Evolutionary conservation across 2,329 filamentous ascomycete genomes (phyloP).

Genomic region (Monilinia fructicola): DNA sequence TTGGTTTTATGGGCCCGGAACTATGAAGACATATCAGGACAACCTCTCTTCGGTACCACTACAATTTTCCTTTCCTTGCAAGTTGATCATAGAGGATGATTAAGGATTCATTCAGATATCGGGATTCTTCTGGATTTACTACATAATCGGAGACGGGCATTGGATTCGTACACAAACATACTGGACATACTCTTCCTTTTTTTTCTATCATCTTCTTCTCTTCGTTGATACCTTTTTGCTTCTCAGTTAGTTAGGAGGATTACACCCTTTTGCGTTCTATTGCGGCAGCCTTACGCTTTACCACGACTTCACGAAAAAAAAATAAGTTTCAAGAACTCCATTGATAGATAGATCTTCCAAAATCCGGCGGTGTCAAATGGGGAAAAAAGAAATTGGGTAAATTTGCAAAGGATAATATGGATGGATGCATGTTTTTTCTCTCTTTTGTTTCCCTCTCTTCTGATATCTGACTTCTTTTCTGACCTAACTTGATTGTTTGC

Average conservation of each 20-base stretch:
- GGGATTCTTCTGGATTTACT: slow-evolving; percentile 20
- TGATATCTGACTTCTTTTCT: slow-evolving; percentile 12
- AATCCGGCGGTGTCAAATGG: slow-evolving; percentile 27
- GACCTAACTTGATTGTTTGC: neutral
- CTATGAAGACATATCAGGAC: slow-evolving; percentile 15
- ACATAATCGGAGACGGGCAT: slow-evolving; percentile 22
- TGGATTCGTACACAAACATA: slow-evolving; percentile 21
- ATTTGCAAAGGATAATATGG: slow-evolving; percentile 23
- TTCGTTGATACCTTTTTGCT: slow-evolving; percentile 21
- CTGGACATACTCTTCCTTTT: slow-evolving; percentile 20
- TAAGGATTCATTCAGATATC: slow-evolving; percentile 8
- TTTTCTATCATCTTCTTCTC: slow-evolving; percentile 10
- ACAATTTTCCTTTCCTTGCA: slow-evolving; percentile 17
- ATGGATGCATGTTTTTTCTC: slow-evolving; percentile 16
- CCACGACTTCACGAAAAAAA: slow-evolving; percentile 26
- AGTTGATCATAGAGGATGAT: slow-evolving; percentile 22
- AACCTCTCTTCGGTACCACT: neutral
- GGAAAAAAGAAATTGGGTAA: slow-evolving; percentile 27
- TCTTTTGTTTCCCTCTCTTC: neutral
- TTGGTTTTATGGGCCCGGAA: slow-evolving; percentile 3
- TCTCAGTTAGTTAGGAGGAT: neutral
- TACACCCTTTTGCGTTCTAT: slow-evolving; percentile 9
- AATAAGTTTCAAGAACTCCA: slow-evolving; percentile 13
- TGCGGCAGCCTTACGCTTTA: slow-evolving; percentile 5
- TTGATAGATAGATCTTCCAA: slow-evolving; percentile 24